Percentiles rank a stretch among this genome's conserved stretches.
Conservation (phyloP, 495 filamentous ascomycete genomes). For the Polyplosphaeria fusca region DNA sequence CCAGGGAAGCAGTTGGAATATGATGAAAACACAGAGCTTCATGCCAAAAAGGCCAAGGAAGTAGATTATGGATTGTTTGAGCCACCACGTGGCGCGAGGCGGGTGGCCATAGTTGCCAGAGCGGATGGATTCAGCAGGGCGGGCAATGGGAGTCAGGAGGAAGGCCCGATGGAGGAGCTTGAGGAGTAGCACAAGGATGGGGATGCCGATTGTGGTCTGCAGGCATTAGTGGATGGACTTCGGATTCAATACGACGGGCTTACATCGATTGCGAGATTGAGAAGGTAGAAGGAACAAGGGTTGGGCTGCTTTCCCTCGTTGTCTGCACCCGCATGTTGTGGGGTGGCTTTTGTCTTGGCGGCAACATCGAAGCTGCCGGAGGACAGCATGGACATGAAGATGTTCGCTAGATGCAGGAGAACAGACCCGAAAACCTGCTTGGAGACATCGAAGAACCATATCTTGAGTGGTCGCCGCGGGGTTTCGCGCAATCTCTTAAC, state of each 20-base stretch:
- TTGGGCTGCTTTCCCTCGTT: conserved; percentile 70
- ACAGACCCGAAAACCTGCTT: conserved; percentile 96
- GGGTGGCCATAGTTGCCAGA: conserved; percentile 89
- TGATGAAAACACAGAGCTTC: conserved; percentile 88
- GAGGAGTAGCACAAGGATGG: conserved; percentile 84
- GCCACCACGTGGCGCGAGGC: conserved; percentile 80
- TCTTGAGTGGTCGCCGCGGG: conserved; percentile 84
- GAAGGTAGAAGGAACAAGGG: conserved; percentile 90
- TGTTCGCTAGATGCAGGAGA: conserved; percentile 84
- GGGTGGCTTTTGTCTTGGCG: conserved; percentile 25
- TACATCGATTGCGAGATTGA: conserved; percentile 95
- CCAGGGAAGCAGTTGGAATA: conserved; percentile 85
- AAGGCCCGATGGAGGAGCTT: conserved; percentile 69
- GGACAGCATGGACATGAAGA: conserved; percentile 92
- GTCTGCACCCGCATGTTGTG: conserved; percentile 22
- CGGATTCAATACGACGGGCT: conserved; percentile 43
- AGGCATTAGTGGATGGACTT: background rate
- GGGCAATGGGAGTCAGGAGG: conserved; percentile 70
- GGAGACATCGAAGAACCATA: conserved; percentile 95
- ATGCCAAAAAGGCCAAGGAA: conserved; percentile 90
- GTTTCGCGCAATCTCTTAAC: conserved; percentile 90
- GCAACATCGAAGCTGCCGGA: conserved; percentile 64
- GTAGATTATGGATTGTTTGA: conserved; percentile 93
- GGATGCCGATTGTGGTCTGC: conserved; percentile 92
- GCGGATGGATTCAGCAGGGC: conserved; percentile 79